Base-by-base conservation (phyloP, 768 basidiomycete species). In the Russula virescens region DNA sequence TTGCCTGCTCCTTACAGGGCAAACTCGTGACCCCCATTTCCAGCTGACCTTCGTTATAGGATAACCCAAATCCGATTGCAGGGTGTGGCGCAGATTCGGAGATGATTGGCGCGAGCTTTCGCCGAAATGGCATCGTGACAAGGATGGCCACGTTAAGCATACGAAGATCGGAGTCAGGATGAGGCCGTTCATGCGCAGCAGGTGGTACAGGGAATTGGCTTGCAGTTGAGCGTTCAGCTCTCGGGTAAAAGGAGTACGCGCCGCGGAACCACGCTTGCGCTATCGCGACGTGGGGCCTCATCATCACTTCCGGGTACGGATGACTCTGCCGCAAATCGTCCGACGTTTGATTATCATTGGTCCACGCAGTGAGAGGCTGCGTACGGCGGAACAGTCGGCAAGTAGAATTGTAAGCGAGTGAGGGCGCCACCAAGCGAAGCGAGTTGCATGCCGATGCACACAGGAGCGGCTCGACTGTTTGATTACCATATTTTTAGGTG, bases 331-430 rank as follows among this genome's bases (percentile, higher is more conserved):
- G 47, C n/a, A 14, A 35, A 47, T 19, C 25, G 2, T 28, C 23
- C 6, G 18, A 11, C 26, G 21, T 10, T 13, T 23, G 38, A 3
- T 7, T 2, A 49, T 46, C 13, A 53, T 67, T 26, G 13, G 21
- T n/a, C 66, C 66, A 67, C 19, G 60, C 66, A 6, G 60, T 19
- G 3, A 67, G 7, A 10, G 66, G 66, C 66, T 67, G 50, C 4
- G 23, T 16, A 34, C 35, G 3, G 18, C 7, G n/a, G n/a, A n/a
- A n/a, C n/a, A n/a, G 38, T 19, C 3, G 31, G 42, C 5, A 21
- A 16, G 19, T 21, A 1, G 19, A 11, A 3, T 19, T 13, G 45
- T 18, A 47, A 18, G 55, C 23, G 51, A 25, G 23, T 9, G 50
- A 26, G 28, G 49, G 16, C 9, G 31, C 19, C 21, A 47, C 21